Evolutionary conservation across 176 grass and related monocot species (phyloP).

Genomic region (Cenchrus fungigraminus): DNA sequence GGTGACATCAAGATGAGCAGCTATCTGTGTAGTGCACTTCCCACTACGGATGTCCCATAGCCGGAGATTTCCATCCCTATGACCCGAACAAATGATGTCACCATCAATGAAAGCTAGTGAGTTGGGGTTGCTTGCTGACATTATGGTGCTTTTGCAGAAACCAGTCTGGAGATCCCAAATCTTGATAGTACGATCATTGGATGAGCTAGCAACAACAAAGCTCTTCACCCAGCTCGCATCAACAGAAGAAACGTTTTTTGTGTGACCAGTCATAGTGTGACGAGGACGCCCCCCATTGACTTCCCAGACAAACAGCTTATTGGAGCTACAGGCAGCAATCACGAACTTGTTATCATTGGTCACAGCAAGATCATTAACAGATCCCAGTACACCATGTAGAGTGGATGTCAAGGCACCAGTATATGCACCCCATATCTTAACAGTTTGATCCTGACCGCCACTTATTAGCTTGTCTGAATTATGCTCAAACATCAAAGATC

Average conservation of each 20-base stretch:
- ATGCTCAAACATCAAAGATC: conserved; percentile 74
- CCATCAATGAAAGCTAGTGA: conserved; percentile 83
- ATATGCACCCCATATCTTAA: conserved; percentile 92
- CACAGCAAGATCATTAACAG: conserved; percentile 87
- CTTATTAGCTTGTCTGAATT: conserved; percentile 89
- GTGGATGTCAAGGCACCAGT: conserved; percentile 68
- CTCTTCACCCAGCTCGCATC: conserved; percentile 75
- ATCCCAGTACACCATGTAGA: conserved; percentile 84
- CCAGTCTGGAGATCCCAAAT: conserved; percentile 92
- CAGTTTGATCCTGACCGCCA: conserved; percentile 87
- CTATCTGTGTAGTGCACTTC: conserved; percentile 71
- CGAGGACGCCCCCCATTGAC: conserved; percentile 67
- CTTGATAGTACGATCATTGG: conserved; percentile 93
- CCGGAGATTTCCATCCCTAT: conserved; percentile 88
- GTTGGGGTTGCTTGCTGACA: conserved; percentile 87
- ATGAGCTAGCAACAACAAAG: conserved; percentile 71
- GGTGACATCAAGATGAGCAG: conserved; percentile 75
- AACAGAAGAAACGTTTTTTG: conserved; percentile 84
- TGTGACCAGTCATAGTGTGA: conserved; percentile 90
- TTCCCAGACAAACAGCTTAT: conserved; percentile 97
- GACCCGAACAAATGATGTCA: conserved; percentile 85
- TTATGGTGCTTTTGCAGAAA: conserved; percentile 90
- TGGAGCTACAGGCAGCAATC: conserved; percentile 94
- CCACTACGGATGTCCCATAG: conserved; percentile 76
- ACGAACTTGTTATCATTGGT: conserved; percentile 94